Evolutionary conservation across 257 asterid species (phyloP), one percentile per base, ranked within the genome.

Genomic region (Verbena officinalis): DNA sequence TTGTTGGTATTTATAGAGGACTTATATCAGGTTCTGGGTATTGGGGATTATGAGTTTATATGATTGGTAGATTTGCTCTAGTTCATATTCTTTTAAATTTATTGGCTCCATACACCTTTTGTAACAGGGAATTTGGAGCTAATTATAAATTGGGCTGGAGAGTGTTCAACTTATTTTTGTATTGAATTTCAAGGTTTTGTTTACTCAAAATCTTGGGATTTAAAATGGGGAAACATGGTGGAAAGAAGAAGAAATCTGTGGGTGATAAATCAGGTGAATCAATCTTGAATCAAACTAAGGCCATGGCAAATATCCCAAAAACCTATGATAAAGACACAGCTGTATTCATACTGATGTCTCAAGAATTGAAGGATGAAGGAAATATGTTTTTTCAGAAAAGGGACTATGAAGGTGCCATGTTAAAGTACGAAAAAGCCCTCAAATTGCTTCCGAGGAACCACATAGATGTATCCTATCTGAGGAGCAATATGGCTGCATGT

Each of bases 401-500:
- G 84, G 95, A 88, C 44, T 75, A 72, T 66, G 96, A 91, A 75
- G 96, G 95, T 31, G 95, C 95, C 24, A 79, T 85, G 84, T 24
- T 83, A 15, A 82, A 73, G 68, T 90, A 85, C 63, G 95, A 87
- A 45, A 85, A 83, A 67, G 97, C 95, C 24, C 64, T 90, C 3
- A 85, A 84, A 62, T 74, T 90, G 86, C 96, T 90, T 74, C 97
- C 97, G 0, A 69, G 89, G 58, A 87, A 76, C 72, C 97, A 90
- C 65, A 53, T 85, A 40, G 96, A 90, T 19, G 92, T 90, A 3
- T 86, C 96, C 4, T 68, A 73, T 72, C 84, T 90, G 22, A 84
- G 89, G 71, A 87, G 96, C 55, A 87, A 90, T 76, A 77, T 90
- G 82, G 97, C 97, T 0, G 90, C 85, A 4, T 87, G 97, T 53